These are phyloP conservation scores for Orychophragmus violaceus DNA, from an alignment of 345 rosid genomes.

Conservation along the genomic window DNA sequence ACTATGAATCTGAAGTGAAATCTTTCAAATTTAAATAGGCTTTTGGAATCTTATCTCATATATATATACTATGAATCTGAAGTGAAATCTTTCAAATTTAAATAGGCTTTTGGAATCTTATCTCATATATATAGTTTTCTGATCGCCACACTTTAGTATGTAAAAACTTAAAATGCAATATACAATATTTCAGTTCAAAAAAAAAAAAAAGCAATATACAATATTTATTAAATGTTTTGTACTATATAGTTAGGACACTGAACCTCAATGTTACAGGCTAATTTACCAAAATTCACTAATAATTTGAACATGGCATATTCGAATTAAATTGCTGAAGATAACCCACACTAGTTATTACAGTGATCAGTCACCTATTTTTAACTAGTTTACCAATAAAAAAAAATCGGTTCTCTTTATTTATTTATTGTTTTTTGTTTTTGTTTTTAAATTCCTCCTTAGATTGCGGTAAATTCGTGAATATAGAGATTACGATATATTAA, in stretches of 20 bases:
- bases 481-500: background rate
- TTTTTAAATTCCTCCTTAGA: background rate
- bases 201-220: no score
- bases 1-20: background rate
- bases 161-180: background rate
- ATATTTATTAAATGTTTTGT: background rate
- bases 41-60: background rate
- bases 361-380: background rate
- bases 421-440: background rate
- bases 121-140: background rate
- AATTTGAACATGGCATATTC: background rate
- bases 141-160: background rate
- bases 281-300: no score
- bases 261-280: no score
- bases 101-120: background rate
- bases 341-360: background rate
- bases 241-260: background rate
- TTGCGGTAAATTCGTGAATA: constrained; percentile 1
- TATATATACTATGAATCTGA: background rate
- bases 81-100: background rate
- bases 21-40: background rate
- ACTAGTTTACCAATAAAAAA: background rate
- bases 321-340: background rate
- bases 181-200: no score
- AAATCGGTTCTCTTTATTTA: background rate